These are phyloP conservation scores for Tremellales sp. DNA, from an alignment of 1,284 basidiomycete species.

Conservation along the genomic window DNA sequence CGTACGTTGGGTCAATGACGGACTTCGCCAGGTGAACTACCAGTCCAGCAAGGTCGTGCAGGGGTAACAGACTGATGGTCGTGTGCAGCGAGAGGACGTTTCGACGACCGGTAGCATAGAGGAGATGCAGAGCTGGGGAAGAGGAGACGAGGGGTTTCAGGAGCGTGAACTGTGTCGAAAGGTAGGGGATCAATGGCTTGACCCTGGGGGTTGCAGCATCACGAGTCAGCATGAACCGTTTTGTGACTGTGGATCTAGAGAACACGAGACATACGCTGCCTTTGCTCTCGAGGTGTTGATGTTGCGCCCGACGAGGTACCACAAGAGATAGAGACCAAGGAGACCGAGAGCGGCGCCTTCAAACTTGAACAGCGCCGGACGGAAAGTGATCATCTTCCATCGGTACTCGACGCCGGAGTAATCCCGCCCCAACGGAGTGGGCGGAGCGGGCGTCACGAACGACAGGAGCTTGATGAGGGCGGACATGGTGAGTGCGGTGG, in stretches of 20 bases:
- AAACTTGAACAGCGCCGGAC: slow-evolving; percentile 71
- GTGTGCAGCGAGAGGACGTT: slow-evolving; percentile 72
- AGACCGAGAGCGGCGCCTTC: slow-evolving; percentile 60
- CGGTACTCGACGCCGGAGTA: slow-evolving; percentile 63
- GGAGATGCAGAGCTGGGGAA: slow-evolving; percentile 56
- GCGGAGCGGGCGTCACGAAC: slow-evolving; percentile 53
- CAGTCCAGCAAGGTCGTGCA: slow-evolving; percentile 65
- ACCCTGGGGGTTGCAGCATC: slow-evolving; percentile 13
- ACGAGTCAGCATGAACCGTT: not conserved
- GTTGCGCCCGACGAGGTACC: slow-evolving; percentile 39
- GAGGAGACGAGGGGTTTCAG: slow-evolving; percentile 33
- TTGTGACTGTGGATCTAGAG: not conserved
- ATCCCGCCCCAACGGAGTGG: slow-evolving; percentile 41
- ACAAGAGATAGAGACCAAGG: slow-evolving; percentile 48
- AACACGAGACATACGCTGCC: slow-evolving; percentile 48
- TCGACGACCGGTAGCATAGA: slow-evolving; percentile 78
- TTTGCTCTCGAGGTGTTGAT: slow-evolving; percentile 37
- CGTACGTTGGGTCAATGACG: slow-evolving; percentile 69
- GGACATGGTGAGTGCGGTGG: slow-evolving; percentile 22
- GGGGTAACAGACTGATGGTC: slow-evolving; percentile 68
- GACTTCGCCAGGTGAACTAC: slow-evolving; percentile 59
- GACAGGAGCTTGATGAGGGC: slow-evolving; percentile 50
- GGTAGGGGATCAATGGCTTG: slow-evolving; percentile 17
- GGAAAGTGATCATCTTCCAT: slow-evolving; percentile 72
- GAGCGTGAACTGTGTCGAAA: slow-evolving; percentile 31